Evolutionary conservation across 148 eudicot genomes (phyloP), one percentile per base, ranked within the genome.

Genomic region (Rhododendron molle): DNA sequence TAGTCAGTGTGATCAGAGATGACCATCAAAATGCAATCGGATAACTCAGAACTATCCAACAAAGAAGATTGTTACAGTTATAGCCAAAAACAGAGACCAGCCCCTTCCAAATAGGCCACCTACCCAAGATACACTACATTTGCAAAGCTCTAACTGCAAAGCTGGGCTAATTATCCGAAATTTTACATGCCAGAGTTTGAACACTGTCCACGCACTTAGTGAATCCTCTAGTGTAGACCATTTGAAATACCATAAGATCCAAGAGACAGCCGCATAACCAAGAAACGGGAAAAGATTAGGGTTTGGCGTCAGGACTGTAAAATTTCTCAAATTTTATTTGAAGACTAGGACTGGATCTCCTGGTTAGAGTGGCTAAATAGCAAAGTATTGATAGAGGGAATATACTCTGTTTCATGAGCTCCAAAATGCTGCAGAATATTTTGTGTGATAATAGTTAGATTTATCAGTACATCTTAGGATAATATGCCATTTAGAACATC

Each of bases 51-150:
- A 34, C 50, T 69, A 65, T 11, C 76, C 30, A 80, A 15, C 62
- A 26, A 30, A 83, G 43, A 46, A 54, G 15, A 20, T 34, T 18
- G 71, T 38, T 16, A 21, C 11, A 80, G 44, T 54, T 56, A 28
- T 15, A 50, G 40, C 82, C 30, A 44, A 26, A 78, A 78, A 47
- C 65, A 80, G n/a, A 49, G 40, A 26, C 38, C 13, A 74, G 76
- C 71, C 69, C n/a, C 81, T 84, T 74, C 32, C 85, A 46, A 76
- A 74, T 15, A 52, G 13, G 85, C 74, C 15, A 40, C 3, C 28
- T 18, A 28, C 52, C 9, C 43, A 74, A n/a, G 40, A 83, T 18
- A 73, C 34, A 43, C 81, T 60, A 84, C 47, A 78, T 77, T 62
- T 85, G 28, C 73, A 65, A 18, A 44, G 20, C 71, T 44, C 62